Evolutionary conservation across 139 green algal genomes (phyloP).

Genomic region (Volvox reticuliferus): DNA sequence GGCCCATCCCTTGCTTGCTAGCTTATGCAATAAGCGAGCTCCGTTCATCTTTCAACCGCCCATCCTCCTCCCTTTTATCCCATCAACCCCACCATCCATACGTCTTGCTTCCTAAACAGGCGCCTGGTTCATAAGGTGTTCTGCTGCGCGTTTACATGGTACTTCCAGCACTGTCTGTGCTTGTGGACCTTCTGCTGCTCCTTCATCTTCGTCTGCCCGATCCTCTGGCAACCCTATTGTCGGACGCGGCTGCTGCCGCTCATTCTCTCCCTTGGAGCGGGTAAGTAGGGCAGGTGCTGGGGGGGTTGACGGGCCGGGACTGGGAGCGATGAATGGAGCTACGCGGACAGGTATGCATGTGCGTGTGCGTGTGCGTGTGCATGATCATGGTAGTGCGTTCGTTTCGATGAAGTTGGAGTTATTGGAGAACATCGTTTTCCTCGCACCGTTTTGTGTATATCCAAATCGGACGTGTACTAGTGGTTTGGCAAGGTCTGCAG

Average conservation of each 20-base stretch:
- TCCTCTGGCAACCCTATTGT: slow-evolving; percentile 3
- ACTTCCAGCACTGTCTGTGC: not conserved
- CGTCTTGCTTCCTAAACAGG: not conserved
- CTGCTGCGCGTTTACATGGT: not conserved
- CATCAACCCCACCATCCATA: not conserved
- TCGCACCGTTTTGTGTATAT: too few species aligned
- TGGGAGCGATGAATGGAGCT: not conserved
- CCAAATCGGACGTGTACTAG: not conserved
- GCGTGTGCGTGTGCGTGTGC: not conserved
- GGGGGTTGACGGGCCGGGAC: not conserved
- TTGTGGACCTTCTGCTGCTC: not conserved
- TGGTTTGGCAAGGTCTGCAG: not conserved
- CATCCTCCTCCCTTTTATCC: not conserved
- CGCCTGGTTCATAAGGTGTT: not conserved
- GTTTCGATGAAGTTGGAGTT: too few species aligned
- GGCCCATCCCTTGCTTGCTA: not conserved
- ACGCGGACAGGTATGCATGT: not conserved
- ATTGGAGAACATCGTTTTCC: too few species aligned
- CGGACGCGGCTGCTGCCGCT: not conserved
- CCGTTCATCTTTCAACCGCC: not conserved
- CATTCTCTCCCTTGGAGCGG: not conserved
- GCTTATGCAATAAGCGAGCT: too few species aligned
- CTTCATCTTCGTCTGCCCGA: not conserved
- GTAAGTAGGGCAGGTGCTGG: not conserved
- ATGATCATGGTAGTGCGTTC: not conserved